Conservation (phyloP, 495 filamentous ascomycete genomes). For the Pyrenula massariospora region DNA sequence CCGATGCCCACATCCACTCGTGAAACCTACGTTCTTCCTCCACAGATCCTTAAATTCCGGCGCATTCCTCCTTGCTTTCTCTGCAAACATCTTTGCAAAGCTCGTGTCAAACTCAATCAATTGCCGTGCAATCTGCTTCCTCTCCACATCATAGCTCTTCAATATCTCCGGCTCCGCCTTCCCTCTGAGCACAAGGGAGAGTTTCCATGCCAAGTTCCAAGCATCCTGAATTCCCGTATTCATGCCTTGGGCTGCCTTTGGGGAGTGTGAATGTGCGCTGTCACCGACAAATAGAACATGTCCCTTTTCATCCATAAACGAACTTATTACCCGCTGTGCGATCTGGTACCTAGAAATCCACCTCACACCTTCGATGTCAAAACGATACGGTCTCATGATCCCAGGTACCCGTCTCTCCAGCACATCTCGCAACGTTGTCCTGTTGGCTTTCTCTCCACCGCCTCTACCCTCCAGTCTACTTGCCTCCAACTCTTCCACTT, state of each 20-base stretch:
- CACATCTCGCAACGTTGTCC: not conserved
- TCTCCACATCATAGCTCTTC: not conserved
- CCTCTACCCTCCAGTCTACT: not conserved
- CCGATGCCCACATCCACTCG: not conserved
- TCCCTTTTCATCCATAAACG: slow-evolving; percentile 16
- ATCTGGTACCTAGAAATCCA: slow-evolving; percentile 42
- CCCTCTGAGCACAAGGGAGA: slow-evolving; percentile 5
- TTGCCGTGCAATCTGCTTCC: not conserved
- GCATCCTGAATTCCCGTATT: slow-evolving; percentile 50
- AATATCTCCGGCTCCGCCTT: not conserved
- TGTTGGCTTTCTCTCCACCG: not conserved
- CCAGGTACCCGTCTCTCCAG: not conserved
- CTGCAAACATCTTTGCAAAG: not conserved
- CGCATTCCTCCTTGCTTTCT: not conserved
- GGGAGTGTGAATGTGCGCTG: slow-evolving; percentile 46
- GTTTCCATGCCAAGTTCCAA: slow-evolving; percentile 48
- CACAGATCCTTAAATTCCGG: not conserved
- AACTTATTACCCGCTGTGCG: slow-evolving; percentile 32
- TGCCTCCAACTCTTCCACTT: not conserved
- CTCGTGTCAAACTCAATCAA: not conserved
- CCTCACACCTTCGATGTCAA: slow-evolving; percentile 27
- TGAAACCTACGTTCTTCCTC: not conserved
- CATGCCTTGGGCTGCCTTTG: slow-evolving; percentile 47
- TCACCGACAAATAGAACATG: slow-evolving; percentile 40
- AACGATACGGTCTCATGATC: slow-evolving; percentile 23